Percentiles rank a stretch among this genome's conserved stretches.
Conservation (phyloP, 73 alveolate genomes). For the Paramecium octaurelia region DNA sequence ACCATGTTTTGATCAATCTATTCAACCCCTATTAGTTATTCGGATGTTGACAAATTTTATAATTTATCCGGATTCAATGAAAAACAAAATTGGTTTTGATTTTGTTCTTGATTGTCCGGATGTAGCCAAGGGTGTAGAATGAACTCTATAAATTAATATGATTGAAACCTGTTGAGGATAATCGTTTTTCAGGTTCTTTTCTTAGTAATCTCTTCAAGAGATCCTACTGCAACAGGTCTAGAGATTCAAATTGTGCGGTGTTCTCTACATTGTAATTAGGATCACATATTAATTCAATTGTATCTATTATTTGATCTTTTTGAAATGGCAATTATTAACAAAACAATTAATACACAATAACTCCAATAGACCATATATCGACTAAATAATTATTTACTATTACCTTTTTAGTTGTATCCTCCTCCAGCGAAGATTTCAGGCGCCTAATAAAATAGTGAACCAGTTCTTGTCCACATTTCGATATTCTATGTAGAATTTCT, state of each 20-base stretch:
- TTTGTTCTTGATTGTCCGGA: not conserved
- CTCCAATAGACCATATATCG: conserved; percentile 46
- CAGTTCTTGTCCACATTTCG: conserved; percentile 51
- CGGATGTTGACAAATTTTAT: not conserved
- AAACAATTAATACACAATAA: not conserved
- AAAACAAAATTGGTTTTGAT: not conserved
- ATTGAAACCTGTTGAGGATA: not conserved
- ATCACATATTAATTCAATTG: conserved; percentile 20
- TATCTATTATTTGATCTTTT: not conserved
- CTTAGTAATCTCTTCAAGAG: not conserved
- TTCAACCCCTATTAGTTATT: not conserved
- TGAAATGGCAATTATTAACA: conserved; percentile 18
- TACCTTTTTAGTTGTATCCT: not conserved
- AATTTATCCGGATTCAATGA: not conserved
- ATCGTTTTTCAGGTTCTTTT: conserved; percentile 38
- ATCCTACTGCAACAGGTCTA: not conserved
- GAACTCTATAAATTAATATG: not conserved
- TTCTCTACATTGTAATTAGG: conserved; percentile 39
- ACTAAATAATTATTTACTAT: not conserved
- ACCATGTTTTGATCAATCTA: not conserved
- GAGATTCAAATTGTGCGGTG: not conserved
- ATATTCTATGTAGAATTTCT: not conserved
- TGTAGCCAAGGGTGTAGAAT: conserved; percentile 9
- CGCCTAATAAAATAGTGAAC: conserved; percentile 22
- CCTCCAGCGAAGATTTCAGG: conserved; percentile 46